These are phyloP conservation scores for Mortierella sp. DNA, from an alignment of 371 early-diverging fungal species.

Conservation along the genomic window DNA sequence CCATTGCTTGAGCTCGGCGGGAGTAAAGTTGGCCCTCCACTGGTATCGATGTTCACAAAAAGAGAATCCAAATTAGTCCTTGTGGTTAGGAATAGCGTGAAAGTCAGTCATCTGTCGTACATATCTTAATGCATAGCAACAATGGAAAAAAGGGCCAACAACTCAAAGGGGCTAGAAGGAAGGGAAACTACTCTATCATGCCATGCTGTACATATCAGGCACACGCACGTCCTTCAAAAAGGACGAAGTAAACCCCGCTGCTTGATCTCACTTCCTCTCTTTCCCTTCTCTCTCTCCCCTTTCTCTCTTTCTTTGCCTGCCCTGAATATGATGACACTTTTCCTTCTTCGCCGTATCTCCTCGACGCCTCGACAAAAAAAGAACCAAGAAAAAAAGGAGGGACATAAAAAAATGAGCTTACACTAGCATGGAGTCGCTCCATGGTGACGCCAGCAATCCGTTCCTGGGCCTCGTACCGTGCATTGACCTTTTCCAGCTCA, in stretches of 20 bases:
- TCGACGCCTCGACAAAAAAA: not conserved
- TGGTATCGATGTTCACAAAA: slow-evolving; percentile 11
- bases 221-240: not conserved
- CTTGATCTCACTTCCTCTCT: not conserved
- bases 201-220: not conserved
- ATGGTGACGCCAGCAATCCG: slow-evolving; percentile 53
- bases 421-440: slow-evolving; percentile 57
- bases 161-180: not conserved
- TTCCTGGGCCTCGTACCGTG: slow-evolving; percentile 64
- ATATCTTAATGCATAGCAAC: not conserved
- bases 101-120: not conserved
- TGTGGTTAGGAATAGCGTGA: not conserved
- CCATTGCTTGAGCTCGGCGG: slow-evolving; percentile 63
- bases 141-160: not conserved
- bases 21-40: slow-evolving; percentile 64
- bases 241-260: not conserved
- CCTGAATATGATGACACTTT: not conserved
- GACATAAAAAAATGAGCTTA: slow-evolving; percentile 16
- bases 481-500: slow-evolving; percentile 70
- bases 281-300: not conserved
- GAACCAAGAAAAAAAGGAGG: not conserved
- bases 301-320: not conserved
- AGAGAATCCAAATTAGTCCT: not conserved
- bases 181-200: not conserved
- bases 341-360: not conserved